Conservation (phyloP, 352 stramenopile genomes). For the Phytophthora agathidicida region DNA sequence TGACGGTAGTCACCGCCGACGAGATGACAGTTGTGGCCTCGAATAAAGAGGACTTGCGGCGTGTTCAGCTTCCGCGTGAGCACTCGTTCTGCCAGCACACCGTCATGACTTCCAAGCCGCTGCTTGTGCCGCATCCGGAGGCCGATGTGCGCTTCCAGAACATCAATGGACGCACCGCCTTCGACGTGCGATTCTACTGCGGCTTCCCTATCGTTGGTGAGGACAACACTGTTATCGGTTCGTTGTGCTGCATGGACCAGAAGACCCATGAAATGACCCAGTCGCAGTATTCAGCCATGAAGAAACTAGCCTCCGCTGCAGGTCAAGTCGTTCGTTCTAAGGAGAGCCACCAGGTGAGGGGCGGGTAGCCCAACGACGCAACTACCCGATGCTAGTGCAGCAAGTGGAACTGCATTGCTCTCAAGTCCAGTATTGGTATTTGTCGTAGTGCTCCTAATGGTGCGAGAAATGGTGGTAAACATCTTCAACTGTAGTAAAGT, state of each 20-base stretch:
- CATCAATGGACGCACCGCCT: constrained; percentile 36
- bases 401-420: too few relatives aligned
- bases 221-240: constrained; percentile 59
- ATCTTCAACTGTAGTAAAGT: too few relatives aligned
- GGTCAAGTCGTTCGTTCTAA: constrained; percentile 42
- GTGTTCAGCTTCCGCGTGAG: constrained; percentile 42
- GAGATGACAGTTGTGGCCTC: constrained; percentile 48
- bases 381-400: too few relatives aligned
- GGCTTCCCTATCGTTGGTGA: constrained; percentile 60
- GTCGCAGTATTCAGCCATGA: constrained; percentile 59
- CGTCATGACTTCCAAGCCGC: constrained; percentile 63
- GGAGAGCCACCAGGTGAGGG: too few relatives aligned
- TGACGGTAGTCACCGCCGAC: constrained; percentile 61
- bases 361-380: too few relatives aligned
- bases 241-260: constrained; percentile 62
- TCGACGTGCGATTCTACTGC: constrained; percentile 67
- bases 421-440: too few relatives aligned
- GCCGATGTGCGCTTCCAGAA: constrained; percentile 67
- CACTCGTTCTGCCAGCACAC: constrained; percentile 68
- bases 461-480: too few relatives aligned
- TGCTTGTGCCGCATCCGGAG: constrained; percentile 59
- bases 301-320: constrained; percentile 54
- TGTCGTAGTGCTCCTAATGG: too few relatives aligned
- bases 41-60: constrained; percentile 27
- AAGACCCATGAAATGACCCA: constrained; percentile 52